phyloP scores from a whole-genome alignment of 306 rosid genomes.

The Vigna reflexopilosa region DNA sequence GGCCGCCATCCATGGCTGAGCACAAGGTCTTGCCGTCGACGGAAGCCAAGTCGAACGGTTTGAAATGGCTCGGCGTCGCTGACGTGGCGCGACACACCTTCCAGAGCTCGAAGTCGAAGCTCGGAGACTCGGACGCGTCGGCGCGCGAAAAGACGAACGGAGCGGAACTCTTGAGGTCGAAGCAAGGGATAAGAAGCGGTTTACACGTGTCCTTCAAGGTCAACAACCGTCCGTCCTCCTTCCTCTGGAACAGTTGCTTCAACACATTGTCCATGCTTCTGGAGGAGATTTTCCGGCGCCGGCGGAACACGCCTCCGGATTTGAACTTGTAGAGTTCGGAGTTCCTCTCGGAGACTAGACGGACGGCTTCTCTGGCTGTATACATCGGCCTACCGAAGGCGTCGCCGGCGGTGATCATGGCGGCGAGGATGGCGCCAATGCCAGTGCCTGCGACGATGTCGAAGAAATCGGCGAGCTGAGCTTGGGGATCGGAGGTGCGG shows the following conservation, averaged over 20 bases:
- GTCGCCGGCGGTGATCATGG: conserved; percentile 73
- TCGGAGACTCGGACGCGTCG: conserved; percentile 86
- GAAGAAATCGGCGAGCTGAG: conserved; percentile 81
- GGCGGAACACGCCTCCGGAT: conserved; percentile 51
- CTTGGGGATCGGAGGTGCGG: conserved; percentile 73
- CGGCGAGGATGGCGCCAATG: conserved; percentile 81
- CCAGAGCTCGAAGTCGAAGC: conserved; percentile 94
- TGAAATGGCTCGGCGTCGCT: conserved; percentile 79
- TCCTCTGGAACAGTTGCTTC: conserved; percentile 63
- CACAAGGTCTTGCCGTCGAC: conserved; percentile 83
- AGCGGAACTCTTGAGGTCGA: conserved; percentile 91
- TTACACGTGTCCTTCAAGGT: conserved; percentile 88
- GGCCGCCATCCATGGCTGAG: conserved; percentile 89
- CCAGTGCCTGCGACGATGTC: conserved; percentile 92
- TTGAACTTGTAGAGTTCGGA: conserved; percentile 59
- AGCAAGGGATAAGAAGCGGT: conserved; percentile 91
- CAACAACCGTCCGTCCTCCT: conserved; percentile 58
- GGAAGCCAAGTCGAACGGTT: conserved; percentile 81
- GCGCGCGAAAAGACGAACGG: conserved; percentile 97
- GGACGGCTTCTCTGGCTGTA: conserved; percentile 74
- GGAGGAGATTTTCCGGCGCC: conserved; percentile 64
- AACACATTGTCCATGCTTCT: conserved; percentile 72
- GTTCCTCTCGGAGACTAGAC: conserved; percentile 46
- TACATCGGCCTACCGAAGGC: conserved; percentile 78
- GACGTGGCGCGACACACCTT: conserved; percentile 96